Evolutionary conservation across 495 filamentous ascomycete genomes (phyloP).

Genomic region (Talaromyces thailandensis): DNA sequence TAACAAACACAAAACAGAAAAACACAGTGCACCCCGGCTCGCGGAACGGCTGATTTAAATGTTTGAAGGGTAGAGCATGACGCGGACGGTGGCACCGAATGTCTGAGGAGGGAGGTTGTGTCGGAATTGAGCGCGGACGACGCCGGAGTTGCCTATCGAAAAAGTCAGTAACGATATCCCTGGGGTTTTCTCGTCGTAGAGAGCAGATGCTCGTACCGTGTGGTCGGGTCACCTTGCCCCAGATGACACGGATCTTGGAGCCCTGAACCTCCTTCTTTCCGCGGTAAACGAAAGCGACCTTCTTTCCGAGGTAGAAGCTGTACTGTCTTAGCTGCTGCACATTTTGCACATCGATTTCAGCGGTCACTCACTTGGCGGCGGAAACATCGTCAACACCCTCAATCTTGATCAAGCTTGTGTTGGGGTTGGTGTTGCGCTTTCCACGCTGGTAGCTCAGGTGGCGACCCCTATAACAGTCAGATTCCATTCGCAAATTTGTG

Average conservation of each 20-base stretch:
- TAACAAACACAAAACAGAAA: constrained; percentile 2
- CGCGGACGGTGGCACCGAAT: constrained; percentile 92
- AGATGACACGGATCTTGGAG: constrained; percentile 97
- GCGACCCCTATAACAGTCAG: constrained; percentile 54
- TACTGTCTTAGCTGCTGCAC: constrained; percentile 15
- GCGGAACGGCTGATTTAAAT: constrained; percentile 2
- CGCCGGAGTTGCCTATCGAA: constrained; percentile 76
- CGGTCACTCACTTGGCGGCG: constrained; percentile 64
- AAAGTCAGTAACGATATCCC: not conserved
- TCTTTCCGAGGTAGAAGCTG: constrained; percentile 91
- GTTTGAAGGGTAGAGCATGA: constrained; percentile 93
- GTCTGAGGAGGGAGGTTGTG: constrained; percentile 88
- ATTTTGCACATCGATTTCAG: not conserved
- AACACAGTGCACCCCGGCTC: constrained; percentile 1
- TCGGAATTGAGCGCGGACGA: constrained; percentile 93
- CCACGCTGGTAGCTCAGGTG: constrained; percentile 92
- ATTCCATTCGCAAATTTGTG: constrained; percentile 12
- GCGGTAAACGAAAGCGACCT: constrained; percentile 94
- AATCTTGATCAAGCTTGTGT: constrained; percentile 88
- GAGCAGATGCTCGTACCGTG: constrained; percentile 56
- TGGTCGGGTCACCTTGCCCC: constrained; percentile 94
- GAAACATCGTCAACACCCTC: constrained; percentile 85
- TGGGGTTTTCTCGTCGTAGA: not conserved
- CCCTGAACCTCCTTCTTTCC: constrained; percentile 85
- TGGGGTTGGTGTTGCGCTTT: constrained; percentile 74